Percentiles rank a stretch among this genome's conserved stretches.
These are phyloP conservation scores for Mortierella antarctica DNA, from an alignment of 192 early-diverging fungal species.

Conservation along the genomic window DNA sequence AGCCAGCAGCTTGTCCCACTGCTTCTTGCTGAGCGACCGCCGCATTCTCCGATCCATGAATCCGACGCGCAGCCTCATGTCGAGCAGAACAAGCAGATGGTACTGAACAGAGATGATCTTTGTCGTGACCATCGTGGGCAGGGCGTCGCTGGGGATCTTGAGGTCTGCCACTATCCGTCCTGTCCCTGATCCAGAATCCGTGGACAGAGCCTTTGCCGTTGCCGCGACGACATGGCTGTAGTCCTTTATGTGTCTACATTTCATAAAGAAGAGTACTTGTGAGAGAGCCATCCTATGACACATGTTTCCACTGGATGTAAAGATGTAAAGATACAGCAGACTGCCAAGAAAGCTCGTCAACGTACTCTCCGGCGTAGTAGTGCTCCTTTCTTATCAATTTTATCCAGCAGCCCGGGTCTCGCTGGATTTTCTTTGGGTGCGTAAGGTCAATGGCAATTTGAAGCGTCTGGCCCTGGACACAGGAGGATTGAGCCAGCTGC, in stretches of 20 bases:
- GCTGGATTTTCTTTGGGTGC: constrained; percentile 10
- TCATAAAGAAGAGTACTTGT: neutral
- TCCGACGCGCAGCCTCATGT: constrained; percentile 17
- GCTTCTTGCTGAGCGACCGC: constrained; percentile 9
- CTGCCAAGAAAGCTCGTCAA: neutral
- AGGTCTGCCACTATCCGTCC: constrained; percentile 22
- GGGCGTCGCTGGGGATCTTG: constrained; percentile 10
- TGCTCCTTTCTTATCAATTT: constrained; percentile 36
- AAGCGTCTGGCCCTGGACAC: constrained; percentile 11
- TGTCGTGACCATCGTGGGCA: constrained; percentile 36
- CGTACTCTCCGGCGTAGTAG: constrained; percentile 36
- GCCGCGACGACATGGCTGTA: constrained; percentile 19
- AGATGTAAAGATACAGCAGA: neutral
- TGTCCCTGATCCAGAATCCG: constrained; percentile 6
- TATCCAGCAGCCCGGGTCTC: constrained; percentile 43
- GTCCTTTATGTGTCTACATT: constrained; percentile 19
- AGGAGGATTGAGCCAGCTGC: constrained; percentile 23
- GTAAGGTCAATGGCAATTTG: constrained; percentile 6
- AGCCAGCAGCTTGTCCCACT: constrained; percentile 10
- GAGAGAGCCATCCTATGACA: neutral
- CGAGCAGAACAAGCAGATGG: constrained; percentile 23
- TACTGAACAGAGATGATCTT: constrained; percentile 43
- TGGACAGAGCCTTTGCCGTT: neutral
- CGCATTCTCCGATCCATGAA: constrained; percentile 19
- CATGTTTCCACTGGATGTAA: neutral